Evolutionary conservation across 768 basidiomycete genomes (phyloP), one percentile per base, ranked within the genome.

Genomic region (Galerina sulciceps): DNA sequence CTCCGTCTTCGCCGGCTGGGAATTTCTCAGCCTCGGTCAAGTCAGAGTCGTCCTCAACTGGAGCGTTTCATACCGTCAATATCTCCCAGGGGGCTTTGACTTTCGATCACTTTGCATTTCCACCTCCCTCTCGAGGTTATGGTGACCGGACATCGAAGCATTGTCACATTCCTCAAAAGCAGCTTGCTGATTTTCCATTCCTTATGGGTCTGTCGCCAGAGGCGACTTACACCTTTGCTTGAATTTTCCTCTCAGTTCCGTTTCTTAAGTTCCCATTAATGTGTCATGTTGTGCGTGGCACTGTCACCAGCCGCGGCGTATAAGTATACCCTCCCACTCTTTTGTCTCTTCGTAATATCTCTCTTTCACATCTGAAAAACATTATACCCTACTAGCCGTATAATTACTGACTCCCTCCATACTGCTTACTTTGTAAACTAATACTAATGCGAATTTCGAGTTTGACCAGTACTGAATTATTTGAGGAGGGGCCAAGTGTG

Each of bases 381-480:
- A 13, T 26, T 22, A 42, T 62, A 62, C 53, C 48, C 22, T 62
- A 62, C 42, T 36, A 54, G 37, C 48, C 46, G 53, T 53, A 59
- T 59, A 62, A 59, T 57, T 22, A 20, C 5, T 41, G 26, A 18
- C 43, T 55, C 2, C 36, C n/a, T 55, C 26, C 15, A 9, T 26
- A 37, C 14, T 46, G 35, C 31, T 8, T 42, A 15, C 15, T 20
- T 11, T 48, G 40, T n/a, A 15, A 34, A 14, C 37, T 57, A 31
- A 49, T 38, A 37, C n/a, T 50, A 34, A 34, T 35, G 37, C 37
- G 35, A 51, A 31, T 31, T 31, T 31, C 26, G 26, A 31, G 26
- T 31, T 31, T 5, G 26, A 8, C 26, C n/a, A n/a, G n/a, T n/a
- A n/a, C n/a, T n/a, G n/a, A n/a, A n/a, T n/a, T n/a, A n/a, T 31